Conservation (phyloP, 2,329 filamentous ascomycete species). For the Zarea fungicola region DNA sequence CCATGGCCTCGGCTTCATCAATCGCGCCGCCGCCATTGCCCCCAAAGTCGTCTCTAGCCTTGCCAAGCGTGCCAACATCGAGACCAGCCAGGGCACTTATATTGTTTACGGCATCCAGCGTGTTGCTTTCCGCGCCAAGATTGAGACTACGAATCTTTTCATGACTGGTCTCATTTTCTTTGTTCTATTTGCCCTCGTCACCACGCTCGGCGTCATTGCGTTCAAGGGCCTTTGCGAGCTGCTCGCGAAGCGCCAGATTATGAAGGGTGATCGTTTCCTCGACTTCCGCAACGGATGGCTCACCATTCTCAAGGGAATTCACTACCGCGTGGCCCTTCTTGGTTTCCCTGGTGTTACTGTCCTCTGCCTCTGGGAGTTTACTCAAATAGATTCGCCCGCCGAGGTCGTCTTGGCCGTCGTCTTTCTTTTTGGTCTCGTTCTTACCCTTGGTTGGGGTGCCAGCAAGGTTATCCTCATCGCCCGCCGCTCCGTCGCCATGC, state of each 20-base stretch:
- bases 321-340: conserved; percentile 86
- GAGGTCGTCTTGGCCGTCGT: conserved; percentile 83
- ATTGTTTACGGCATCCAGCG: conserved; percentile 78
- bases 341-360: conserved; percentile 89
- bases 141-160: conserved; percentile 90
- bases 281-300: conserved; percentile 95
- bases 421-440: conserved; percentile 76
- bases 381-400: conserved; percentile 75
- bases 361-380: conserved; percentile 91
- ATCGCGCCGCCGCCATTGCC: conserved; percentile 47
- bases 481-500: conserved; percentile 80
- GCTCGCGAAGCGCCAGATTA: conserved; percentile 67
- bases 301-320: conserved; percentile 85
- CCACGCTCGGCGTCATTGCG: conserved; percentile 63
- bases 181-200: conserved; percentile 72
- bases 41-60: conserved; percentile 36
- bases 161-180: conserved; percentile 89
- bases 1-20: conserved; percentile 41
- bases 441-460: conserved; percentile 77
- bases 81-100: conserved; percentile 50
- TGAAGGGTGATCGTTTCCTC: conserved; percentile 79
- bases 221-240: conserved; percentile 83
- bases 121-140: conserved; percentile 78
- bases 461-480: conserved; percentile 87
- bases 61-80: conserved; percentile 50